Base-by-base conservation (phyloP, 179 eudicot species). In the Gypsophila paniculata region DNA sequence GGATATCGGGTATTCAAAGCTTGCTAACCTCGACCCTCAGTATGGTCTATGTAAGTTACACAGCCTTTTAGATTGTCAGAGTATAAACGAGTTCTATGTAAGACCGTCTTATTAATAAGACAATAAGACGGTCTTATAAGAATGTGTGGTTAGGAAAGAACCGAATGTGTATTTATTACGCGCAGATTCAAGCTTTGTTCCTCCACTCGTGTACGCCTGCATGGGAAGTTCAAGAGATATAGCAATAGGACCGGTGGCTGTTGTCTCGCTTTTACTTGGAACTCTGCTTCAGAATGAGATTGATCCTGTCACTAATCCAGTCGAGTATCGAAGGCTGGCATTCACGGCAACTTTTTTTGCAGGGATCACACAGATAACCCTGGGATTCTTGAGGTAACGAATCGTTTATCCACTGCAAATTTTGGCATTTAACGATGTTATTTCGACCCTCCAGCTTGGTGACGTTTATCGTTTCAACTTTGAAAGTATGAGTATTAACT, bases 221-320 rank as follows among this genome's bases (percentile, higher is more conserved):
- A 87, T 92, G 94, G 98, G 98, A 17, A 92, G 98, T 68, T 92
- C 96, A 19, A 79, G 93, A 77, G 96, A 92, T 72, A 84, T 90
- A 15, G 98, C 96, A 34, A 90, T 92, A 13, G 98, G 98, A 42
- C 94, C 98, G 0, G 96, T 92, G 52, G 91, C 96, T 3, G 98
- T 90, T 17, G 91, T 90, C 3, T 92, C 98, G 18, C 82, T 92
- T 8, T 76, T 92, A 44, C 76, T 92, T 0, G 91, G 94, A 18
- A 80, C 87, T 52, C 67, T 91, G 70, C 76, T 90, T 22, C 87
- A 81, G 73, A 73, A 81, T n/a, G 85, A 84, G 74, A 65, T 83
- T 26, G 96, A 92, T 83, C 90, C 89, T 0, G 62, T 29, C 2
- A 75, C 60, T 22, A 72, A 86, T 64, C 84, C 86, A 0, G 36